phyloP scores from a whole-genome alignment of 139 green algal species.

The Coccomyxa sp. region DNA sequence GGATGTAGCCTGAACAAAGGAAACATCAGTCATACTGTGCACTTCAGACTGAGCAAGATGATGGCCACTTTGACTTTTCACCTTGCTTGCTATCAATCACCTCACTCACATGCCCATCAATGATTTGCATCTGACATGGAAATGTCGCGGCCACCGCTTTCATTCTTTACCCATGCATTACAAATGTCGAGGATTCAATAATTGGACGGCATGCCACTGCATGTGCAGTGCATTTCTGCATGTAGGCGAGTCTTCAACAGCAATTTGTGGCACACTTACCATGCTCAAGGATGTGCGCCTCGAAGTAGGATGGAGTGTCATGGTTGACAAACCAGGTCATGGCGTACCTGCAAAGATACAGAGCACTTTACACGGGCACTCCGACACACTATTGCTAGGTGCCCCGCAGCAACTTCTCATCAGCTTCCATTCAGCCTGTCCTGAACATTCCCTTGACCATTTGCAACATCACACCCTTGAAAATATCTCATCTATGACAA shows the following conservation, averaged over 20 bases:
- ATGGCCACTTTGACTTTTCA: too few relatives aligned
- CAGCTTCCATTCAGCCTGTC: too few relatives aligned
- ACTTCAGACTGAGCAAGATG: neutral
- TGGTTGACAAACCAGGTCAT: slow-evolving; percentile 5
- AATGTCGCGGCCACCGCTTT: too few relatives aligned
- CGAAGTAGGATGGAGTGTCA: neutral
- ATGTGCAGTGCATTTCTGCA: neutral
- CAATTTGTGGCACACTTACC: neutral
- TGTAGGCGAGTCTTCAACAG: neutral
- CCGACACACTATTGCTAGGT: neutral
- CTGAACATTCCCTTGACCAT: neutral
- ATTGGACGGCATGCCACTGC: neutral
- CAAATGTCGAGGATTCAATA: too few relatives aligned
- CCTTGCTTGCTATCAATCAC: neutral
- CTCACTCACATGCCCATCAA: too few relatives aligned
- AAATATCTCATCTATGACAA: neutral
- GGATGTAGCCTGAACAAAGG: neutral
- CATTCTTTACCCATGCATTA: too few relatives aligned
- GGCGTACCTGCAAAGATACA: neutral
- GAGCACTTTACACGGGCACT: neutral
- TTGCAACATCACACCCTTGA: neutral
- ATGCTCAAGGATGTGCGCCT: neutral
- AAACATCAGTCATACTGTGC: neutral
- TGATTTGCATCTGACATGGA: too few relatives aligned
- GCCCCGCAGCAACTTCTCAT: too few relatives aligned